Base-by-base conservation (phyloP, 164 flowering plant genomes). In the Tinospora cordifolia region DNA sequence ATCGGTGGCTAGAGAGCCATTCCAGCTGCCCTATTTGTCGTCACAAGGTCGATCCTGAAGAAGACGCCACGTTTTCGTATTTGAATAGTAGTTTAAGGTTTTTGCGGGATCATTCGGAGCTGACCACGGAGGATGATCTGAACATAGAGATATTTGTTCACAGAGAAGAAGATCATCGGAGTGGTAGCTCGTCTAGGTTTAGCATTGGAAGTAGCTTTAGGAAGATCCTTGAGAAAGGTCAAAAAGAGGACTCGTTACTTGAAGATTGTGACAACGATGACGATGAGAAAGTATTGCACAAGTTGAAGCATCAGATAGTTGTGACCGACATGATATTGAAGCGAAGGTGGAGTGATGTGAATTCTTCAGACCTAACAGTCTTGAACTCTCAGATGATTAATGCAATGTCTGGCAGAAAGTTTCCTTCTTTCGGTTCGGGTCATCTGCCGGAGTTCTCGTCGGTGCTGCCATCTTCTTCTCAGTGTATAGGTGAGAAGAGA, bases 21-120 rank as follows among this genome's bases (percentile, higher is more conserved):
- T 87, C 97, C 0, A 91, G 83, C 68, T 93, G 98, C 62, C 98
- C 98, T 40, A 80, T 93, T 26, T 93, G 98, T 72, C 75, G 98
- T 54, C 75, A 74, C 40, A 84, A 75, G 66, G 76, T 93, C 44
- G 79, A 77, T 25, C 60, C 77, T 4, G 86, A 78, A 0, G 97
- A 93, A 54, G 71, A 82, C 0, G 24, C 79, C 0, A 49, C 77
- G 36, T 75, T 84, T 41, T 67, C 84, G 0, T 78, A 82, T 39
- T 87, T 94, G 0, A 76, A 75, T 46, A 87, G 74, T 46, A 87
- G 94, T 67, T 75, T 88, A 71, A 79, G 97, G 41, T 81, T 83
- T 58, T 72, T 81, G 17, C 46, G 71, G 73, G 76, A 72, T 59
- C 81, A 69, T 7, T 75, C 88, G 0, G 85, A 85, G 57, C 70